Evolutionary conservation across 805 yeast species (phyloP).

Genomic region (Geotrichum ghanense): DNA sequence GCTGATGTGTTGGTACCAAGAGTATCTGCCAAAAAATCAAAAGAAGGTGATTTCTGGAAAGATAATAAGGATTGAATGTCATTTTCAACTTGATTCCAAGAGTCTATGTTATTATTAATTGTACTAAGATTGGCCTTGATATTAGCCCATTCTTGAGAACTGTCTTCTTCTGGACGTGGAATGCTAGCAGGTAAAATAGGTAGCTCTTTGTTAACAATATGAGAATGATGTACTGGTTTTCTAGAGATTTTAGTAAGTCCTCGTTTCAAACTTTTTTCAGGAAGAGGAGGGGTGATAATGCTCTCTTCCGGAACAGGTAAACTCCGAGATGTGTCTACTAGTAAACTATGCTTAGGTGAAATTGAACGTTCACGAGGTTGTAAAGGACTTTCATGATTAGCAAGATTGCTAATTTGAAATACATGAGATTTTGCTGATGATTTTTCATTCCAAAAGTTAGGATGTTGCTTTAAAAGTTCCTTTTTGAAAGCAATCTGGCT

Average conservation of each 20-base stretch:
- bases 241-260: no score
- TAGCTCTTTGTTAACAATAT: no score
- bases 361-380: not conserved
- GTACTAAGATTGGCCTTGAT: not conserved
- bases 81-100: not conserved
- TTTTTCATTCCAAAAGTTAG: not conserved
- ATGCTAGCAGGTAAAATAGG: no score
- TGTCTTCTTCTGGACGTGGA: not conserved
- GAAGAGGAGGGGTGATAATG: not conserved
- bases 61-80: not conserved
- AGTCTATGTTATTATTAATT: not conserved
- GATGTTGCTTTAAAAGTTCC: not conserved
- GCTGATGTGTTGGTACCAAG: no score
- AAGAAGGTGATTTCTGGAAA: not conserved
- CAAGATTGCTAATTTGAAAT: not conserved
- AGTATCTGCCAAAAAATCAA: not conserved
- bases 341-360: not conserved
- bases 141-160: conserved; percentile 1
- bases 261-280: not conserved
- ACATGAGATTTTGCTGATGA: not conserved
- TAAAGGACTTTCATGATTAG: not conserved
- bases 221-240: no score
- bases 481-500: not conserved
- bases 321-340: not conserved
- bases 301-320: not conserved